Percentiles rank a stretch among this genome's conserved stretches.
These are phyloP conservation scores for Parasitella parasitica DNA, from an alignment of 371 early-diverging fungal species.

Conservation along the genomic window DNA sequence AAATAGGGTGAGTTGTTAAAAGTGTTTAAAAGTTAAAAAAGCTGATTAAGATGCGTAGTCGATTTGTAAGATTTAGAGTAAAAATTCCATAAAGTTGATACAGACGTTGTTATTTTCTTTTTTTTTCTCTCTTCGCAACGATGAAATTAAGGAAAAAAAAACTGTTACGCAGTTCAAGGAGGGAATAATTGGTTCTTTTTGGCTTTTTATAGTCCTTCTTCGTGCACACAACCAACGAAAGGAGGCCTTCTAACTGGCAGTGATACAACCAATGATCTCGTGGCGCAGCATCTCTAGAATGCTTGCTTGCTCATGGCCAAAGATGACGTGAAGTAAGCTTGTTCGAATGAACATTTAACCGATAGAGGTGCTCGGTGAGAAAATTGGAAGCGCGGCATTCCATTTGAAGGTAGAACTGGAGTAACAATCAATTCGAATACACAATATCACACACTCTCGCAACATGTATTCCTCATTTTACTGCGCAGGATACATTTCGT, in stretches of 20 bases:
- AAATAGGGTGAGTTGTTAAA: not conserved
- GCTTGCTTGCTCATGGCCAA: not conserved
- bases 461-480: not conserved
- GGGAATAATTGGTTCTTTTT: slow-evolving; percentile 17
- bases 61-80: too few species aligned
- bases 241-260: not conserved
- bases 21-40: not conserved
- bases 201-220: slow-evolving; percentile 7
- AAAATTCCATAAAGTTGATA: not conserved
- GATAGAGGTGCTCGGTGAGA: not conserved
- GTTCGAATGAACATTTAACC: not conserved
- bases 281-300: slow-evolving; percentile 19
- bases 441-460: not conserved
- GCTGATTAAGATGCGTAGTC: not conserved
- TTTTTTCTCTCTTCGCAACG: not conserved
- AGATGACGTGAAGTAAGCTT: not conserved
- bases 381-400: not conserved
- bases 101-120: not conserved
- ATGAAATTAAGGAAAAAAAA: slow-evolving; percentile 6
- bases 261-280: slow-evolving; percentile 8
- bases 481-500: not conserved
- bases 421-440: not conserved
- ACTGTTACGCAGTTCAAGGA: slow-evolving; percentile 23
- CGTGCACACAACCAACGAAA: not conserved
- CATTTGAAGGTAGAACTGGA: not conserved